Percentiles rank a stretch among this genome's conserved stretches.
Conservation (phyloP, 306 rosid species). For the Rosa chinensis region DNA sequence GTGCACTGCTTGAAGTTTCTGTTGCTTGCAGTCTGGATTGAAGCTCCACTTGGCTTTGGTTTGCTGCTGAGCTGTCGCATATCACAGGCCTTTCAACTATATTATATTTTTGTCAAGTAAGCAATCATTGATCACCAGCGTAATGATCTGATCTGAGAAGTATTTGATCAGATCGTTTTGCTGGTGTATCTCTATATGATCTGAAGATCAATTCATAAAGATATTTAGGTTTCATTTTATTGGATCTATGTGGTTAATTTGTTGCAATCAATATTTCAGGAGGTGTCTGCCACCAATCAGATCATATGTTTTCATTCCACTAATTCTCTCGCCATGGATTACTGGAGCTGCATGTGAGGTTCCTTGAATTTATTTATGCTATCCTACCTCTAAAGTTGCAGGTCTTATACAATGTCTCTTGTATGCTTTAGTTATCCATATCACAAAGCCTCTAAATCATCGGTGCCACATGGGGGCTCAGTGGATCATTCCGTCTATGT, state of each 20-base stretch:
- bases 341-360: slow-evolving; percentile 73
- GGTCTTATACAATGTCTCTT: slow-evolving; percentile 30
- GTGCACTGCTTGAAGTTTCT: slow-evolving; percentile 10
- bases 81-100: slow-evolving; percentile 77
- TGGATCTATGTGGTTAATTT: not conserved
- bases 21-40: slow-evolving; percentile 82
- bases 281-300: slow-evolving; percentile 84
- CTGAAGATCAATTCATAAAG: not conserved
- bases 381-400: not conserved
- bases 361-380: slow-evolving; percentile 11
- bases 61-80: slow-evolving; percentile 83
- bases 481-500: slow-evolving; percentile 65
- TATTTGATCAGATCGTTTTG: slow-evolving; percentile 1
- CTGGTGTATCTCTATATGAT: not conserved
- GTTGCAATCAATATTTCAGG: slow-evolving; percentile 53
- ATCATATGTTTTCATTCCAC: slow-evolving; percentile 76
- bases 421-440: slow-evolving; percentile 59
- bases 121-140: slow-evolving; percentile 8
- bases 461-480: slow-evolving; percentile 74
- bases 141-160: not conserved
- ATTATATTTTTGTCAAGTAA: slow-evolving; percentile 86
- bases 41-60: slow-evolving; percentile 93
- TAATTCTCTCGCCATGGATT: slow-evolving; percentile 82
- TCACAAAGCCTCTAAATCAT: slow-evolving; percentile 58
- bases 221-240: slow-evolving; percentile 7